Evolutionary conservation across 306 rosid species (phyloP).

Genomic region (Quercus parvula): DNA sequence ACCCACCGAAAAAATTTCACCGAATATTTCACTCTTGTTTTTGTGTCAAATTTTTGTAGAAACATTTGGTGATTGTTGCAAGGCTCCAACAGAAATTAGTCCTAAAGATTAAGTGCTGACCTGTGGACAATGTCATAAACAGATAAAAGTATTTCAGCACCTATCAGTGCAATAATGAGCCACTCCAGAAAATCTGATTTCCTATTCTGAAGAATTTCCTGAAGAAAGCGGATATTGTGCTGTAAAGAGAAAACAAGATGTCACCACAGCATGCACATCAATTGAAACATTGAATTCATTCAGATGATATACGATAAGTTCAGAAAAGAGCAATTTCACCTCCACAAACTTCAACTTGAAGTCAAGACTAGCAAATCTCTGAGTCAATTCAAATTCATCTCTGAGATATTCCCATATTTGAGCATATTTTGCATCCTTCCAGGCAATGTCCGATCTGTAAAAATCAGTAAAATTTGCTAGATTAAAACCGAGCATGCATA

Average conservation of each 20-base stretch:
- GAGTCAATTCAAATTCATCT: constrained; percentile 91
- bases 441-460: constrained; percentile 92
- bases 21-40: no score
- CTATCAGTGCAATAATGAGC: constrained; percentile 92
- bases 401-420: constrained; percentile 99
- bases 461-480: constrained; percentile 8
- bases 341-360: constrained; percentile 98
- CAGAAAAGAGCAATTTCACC: constrained; percentile 34
- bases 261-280: background rate
- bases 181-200: constrained; percentile 94
- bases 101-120: constrained; percentile 58
- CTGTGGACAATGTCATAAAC: constrained; percentile 80
- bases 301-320: background rate
- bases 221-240: constrained; percentile 97
- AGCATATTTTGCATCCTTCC: constrained; percentile 99
- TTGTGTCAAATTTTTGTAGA: no score
- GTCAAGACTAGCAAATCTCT: constrained; percentile 93
- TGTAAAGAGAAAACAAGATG: constrained; percentile 21
- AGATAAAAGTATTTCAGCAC: constrained; percentile 90
- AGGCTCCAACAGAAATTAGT: background rate
- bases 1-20: no score
- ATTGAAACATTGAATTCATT: background rate
- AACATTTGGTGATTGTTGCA: no score
- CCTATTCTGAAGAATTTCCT: constrained; percentile 95
- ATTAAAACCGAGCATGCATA: background rate